Conservation (phyloP, 176 grass and related monocot species). For the Luzula sylvatica region DNA sequence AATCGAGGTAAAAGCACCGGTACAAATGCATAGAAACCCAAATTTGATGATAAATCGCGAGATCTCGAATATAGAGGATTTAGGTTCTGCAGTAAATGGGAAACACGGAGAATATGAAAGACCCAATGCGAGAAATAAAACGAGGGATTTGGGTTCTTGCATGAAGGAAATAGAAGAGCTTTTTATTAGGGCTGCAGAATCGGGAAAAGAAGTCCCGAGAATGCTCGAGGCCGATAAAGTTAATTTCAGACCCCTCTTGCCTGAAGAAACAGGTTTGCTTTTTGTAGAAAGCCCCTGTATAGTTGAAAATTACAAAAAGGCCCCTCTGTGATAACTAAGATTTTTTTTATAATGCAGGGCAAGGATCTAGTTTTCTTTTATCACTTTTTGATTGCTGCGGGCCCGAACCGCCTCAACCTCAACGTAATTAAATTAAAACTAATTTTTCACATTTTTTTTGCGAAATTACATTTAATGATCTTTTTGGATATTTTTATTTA, state of each 20-base stretch:
- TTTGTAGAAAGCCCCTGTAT: background rate
- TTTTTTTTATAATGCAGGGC: slow-evolving; percentile 25
- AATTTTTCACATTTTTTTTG: no score
- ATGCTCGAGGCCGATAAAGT: slow-evolving; percentile 97
- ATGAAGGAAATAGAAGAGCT: slow-evolving; percentile 77
- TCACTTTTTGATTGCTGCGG: slow-evolving; percentile 61
- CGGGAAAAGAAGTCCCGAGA: slow-evolving; percentile 88
- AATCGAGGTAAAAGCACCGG: no score
- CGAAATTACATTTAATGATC: no score
- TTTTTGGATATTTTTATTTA: slow-evolving; percentile 21
- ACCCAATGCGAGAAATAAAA: no score
- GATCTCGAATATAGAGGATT: background rate
- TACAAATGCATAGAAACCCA: no score
- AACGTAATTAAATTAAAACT: slow-evolving; percentile 35
- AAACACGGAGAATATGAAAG: slow-evolving; percentile 41
- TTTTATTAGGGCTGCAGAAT: slow-evolving; percentile 81
- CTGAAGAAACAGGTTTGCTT: slow-evolving; percentile 61
- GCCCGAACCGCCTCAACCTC: slow-evolving; percentile 58
- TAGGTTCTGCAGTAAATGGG: slow-evolving; percentile 33
- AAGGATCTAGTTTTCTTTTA: slow-evolving; percentile 48
- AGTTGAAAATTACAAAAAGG: no score
- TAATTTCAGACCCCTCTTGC: slow-evolving; percentile 55
- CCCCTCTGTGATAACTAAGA: slow-evolving; percentile 3
- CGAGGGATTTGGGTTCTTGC: slow-evolving; percentile 48
- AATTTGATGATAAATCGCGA: background rate